These are phyloP conservation scores for Papiliotrema flavescens DNA, from an alignment of 1,284 basidiomycete species.

Conservation along the genomic window DNA sequence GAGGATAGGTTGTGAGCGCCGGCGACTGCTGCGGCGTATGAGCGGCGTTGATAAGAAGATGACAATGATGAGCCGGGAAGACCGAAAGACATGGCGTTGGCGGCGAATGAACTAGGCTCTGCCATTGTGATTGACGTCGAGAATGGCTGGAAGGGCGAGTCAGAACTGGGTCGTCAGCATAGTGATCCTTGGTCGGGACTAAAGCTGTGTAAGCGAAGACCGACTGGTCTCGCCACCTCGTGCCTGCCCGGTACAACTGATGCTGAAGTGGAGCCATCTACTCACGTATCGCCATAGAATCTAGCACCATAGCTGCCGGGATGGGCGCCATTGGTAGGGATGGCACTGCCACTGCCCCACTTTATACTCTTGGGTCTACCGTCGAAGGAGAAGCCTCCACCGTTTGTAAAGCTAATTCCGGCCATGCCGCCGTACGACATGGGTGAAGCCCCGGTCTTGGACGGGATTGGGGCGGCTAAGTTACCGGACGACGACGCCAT, in stretches of 20 bases:
- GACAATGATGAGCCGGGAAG: constrained; percentile 15
- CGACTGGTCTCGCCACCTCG: not conserved
- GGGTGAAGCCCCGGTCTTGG: constrained; percentile 31
- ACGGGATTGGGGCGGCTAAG: constrained; percentile 4
- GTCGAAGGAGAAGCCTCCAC: constrained; percentile 40
- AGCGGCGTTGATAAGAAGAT: constrained; percentile 29
- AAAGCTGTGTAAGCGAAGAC: not conserved
- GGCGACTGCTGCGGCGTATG: constrained; percentile 41
- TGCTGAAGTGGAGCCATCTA: not conserved
- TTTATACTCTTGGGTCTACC: constrained; percentile 14
- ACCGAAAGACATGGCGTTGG: constrained; percentile 31
- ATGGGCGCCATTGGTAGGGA: constrained; percentile 5
- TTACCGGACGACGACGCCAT: not conserved
- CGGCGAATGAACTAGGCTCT: constrained; percentile 29
- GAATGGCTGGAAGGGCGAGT: constrained; percentile 38
- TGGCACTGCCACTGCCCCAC: constrained; percentile 10
- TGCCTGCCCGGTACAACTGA: too few species aligned
- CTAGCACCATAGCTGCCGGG: constrained; percentile 38
- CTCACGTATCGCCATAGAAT: constrained; percentile 44
- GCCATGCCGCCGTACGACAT: constrained; percentile 46
- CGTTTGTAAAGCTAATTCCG: constrained; percentile 42
- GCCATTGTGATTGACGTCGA: constrained; percentile 44
- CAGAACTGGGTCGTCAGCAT: constrained; percentile 16
- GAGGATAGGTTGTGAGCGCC: constrained; percentile 27
- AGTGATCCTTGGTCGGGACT: not conserved